Evolutionary conservation across 192 early-diverging fungal species (phyloP), one percentile per base, ranked within the genome.

Genomic region (Lobulomyces angularis): DNA sequence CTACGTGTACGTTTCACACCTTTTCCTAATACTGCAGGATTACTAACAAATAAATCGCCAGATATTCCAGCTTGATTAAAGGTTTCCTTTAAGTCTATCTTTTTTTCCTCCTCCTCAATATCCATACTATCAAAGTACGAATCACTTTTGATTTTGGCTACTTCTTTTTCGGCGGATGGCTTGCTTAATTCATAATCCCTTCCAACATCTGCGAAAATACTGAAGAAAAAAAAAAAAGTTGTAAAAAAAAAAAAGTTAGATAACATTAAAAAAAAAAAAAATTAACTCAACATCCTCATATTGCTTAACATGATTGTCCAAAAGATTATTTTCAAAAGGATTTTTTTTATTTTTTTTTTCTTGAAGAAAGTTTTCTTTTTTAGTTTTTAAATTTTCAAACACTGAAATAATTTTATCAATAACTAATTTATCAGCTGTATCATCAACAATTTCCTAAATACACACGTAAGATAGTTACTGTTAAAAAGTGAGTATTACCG

Each of bases 201-300:
- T 1, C 87, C 90, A 4, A 62, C 88, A 41, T 86, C 88, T 5
- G 73, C 82, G 74, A 93, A 93, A 20, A 93, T 93, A 57, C 61
- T 60, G 26, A 44, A 6, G 9, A 23, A 43, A 22, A 20, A 5
- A 48, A 2, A 12, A 22, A 5, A 41, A 46, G 44, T 44, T n/a
- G n/a, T n/a, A n/a, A n/a, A n/a, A n/a, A n/a, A n/a, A n/a, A n/a
- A n/a, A n/a, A n/a, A n/a, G n/a, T n/a, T n/a, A n/a, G n/a, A n/a
- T n/a, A n/a, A n/a, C n/a, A n/a, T n/a, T n/a, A n/a, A n/a, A n/a
- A n/a, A n/a, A n/a, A n/a, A n/a, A n/a, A n/a, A n/a, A n/a, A n/a
- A n/a, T n/a, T n/a, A n/a, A n/a, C n/a, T n/a, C n/a, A n/a, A n/a
- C n/a, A n/a, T n/a, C n/a, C n/a, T n/a, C n/a, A n/a, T n/a, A n/a